A percentile compares a stretch with the other conserved stretches of the same genome.
These are phyloP conservation scores for Dictyostelium capitatum DNA, from an alignment of 78 protist genomes.

Conservation along the genomic window DNA sequence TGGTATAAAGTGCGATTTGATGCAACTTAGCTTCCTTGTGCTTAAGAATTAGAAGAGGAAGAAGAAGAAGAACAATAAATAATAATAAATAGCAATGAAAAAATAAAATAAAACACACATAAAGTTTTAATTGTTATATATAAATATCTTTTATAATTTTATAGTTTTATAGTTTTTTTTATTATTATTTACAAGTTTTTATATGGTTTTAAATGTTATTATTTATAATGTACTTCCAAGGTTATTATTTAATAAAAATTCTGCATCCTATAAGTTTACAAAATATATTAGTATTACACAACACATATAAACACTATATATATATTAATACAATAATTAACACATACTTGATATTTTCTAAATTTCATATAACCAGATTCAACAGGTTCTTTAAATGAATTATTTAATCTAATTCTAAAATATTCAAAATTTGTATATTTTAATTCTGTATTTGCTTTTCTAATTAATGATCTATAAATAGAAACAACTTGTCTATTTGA, in stretches of 20 bases:
- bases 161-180: not conserved
- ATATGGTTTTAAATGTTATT: not conserved
- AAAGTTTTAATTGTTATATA: not conserved
- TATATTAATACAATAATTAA: not conserved
- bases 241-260: slow-evolving; percentile 21
- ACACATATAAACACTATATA: not conserved
- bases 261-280: slow-evolving; percentile 18
- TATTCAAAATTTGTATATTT: slow-evolving; percentile 72
- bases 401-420: slow-evolving; percentile 61
- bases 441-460: slow-evolving; percentile 72
- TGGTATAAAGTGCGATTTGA: no score
- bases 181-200: not conserved
- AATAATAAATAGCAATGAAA: no score
- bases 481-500: slow-evolving; percentile 13
- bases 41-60: no score
- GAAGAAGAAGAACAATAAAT: no score
- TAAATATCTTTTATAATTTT: not conserved
- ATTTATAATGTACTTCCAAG: slow-evolving; percentile 8
- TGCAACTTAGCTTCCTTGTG: no score
- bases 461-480: slow-evolving; percentile 24
- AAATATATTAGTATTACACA: not conserved
- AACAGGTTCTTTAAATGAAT: slow-evolving; percentile 66
- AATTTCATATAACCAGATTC: not conserved
- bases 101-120: no score
- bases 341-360: slow-evolving; percentile 67